These are phyloP conservation scores for Eudorina sp. DNA, from an alignment of 139 green algal genomes.

Conservation along the genomic window DNA sequence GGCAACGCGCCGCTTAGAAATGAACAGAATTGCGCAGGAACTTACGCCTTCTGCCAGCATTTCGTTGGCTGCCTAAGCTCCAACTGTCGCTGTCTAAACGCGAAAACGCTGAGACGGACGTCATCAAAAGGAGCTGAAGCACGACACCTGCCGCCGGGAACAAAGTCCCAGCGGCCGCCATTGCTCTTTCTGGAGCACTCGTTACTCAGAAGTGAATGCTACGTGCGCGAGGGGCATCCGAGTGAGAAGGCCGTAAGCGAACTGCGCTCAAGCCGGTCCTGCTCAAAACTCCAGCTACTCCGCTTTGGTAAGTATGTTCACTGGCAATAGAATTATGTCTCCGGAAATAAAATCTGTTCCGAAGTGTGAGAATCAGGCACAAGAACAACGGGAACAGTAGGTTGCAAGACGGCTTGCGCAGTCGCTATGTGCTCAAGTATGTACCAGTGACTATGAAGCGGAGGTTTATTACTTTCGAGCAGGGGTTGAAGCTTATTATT, in stretches of 20 bases:
- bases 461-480: background rate
- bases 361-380: background rate
- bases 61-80: background rate
- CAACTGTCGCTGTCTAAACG: background rate
- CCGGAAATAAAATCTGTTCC: background rate
- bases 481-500: background rate
- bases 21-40: background rate
- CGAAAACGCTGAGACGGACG: background rate
- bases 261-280: background rate
- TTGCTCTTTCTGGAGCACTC: background rate
- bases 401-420: background rate
- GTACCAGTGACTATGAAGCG: background rate
- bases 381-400: background rate
- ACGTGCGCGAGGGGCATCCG: background rate
- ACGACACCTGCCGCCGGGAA: constrained; percentile 36
- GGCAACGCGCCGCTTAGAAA: background rate
- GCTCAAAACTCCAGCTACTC: background rate
- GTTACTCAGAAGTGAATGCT: background rate
- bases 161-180: constrained; percentile 26
- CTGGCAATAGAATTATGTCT: background rate
- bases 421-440: background rate
- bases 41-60: background rate
- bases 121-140: background rate
- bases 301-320: too few relatives aligned
- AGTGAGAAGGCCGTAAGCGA: background rate